Percentiles rank a stretch among this genome's conserved stretches.
Conservation (phyloP, 495 filamentous ascomycete genomes). For the Xylaria intraflava region DNA sequence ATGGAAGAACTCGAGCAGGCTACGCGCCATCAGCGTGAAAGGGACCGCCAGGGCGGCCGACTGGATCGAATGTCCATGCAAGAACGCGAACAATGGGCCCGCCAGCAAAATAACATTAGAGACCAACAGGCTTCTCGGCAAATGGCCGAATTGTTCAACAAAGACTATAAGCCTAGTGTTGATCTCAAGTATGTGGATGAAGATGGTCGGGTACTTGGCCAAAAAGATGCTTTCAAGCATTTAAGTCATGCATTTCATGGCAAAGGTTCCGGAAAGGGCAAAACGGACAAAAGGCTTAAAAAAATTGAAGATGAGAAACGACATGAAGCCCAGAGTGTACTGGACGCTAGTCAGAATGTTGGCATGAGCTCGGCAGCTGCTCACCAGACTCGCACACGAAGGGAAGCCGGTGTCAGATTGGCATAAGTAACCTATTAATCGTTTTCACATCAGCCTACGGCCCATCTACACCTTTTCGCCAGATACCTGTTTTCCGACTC, state of each 20-base stretch:
- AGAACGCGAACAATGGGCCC: conserved; percentile 85
- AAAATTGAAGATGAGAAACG: conserved; percentile 96
- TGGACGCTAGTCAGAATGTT: conserved; percentile 75
- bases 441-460: too few relatives aligned
- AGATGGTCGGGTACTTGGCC: conserved; percentile 71
- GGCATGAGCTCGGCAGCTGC: conserved; percentile 78
- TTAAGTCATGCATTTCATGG: conserved; percentile 96
- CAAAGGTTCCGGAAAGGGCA: conserved; percentile 93
- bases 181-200: conserved; percentile 88
- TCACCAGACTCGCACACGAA: conserved; percentile 70
- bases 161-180: conserved; percentile 82
- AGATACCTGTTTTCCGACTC: too few relatives aligned
- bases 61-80: conserved; percentile 81
- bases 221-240: conserved; percentile 91
- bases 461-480: too few relatives aligned
- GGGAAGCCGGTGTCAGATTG: conserved; percentile 84
- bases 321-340: conserved; percentile 66
- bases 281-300: conserved; percentile 94
- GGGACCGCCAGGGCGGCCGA: conserved; percentile 71
- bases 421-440: conserved; percentile 37
- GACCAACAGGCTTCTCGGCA: conserved; percentile 75
- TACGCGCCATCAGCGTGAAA: conserved; percentile 77
- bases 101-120: conserved; percentile 76
- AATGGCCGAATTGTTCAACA: conserved; percentile 75
- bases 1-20: conserved; percentile 70